Conservation (phyloP, 2,329 filamentous ascomycete species). For the Pseudogymnoascus sp. region DNA sequence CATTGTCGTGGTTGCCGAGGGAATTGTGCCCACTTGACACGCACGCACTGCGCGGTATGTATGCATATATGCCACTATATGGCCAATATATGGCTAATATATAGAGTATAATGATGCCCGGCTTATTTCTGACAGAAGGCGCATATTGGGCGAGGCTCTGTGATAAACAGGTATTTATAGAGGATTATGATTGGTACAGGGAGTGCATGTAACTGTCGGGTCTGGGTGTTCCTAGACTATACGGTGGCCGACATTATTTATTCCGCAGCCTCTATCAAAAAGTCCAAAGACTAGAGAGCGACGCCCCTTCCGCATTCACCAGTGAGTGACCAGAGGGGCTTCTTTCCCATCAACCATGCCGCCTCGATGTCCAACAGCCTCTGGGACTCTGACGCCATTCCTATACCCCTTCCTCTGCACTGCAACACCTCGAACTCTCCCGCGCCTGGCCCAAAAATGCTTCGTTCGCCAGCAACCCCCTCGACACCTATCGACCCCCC, state of each 20-base stretch:
- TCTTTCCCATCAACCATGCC: slow-evolving; percentile 19
- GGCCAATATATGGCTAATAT: not conserved
- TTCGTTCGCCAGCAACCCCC: not conserved
- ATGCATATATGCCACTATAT: not conserved
- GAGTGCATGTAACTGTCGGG: not conserved
- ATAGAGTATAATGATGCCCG: not conserved
- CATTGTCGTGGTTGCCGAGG: slow-evolving; percentile 1
- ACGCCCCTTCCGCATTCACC: not conserved
- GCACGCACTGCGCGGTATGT: not conserved
- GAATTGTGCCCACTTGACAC: not conserved
- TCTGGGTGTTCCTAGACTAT: not conserved
- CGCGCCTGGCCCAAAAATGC: not conserved
- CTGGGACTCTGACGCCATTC: slow-evolving; percentile 26
- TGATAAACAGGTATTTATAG: not conserved
- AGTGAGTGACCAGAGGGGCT: not conserved
- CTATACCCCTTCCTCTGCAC: slow-evolving; percentile 26
- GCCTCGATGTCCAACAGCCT: slow-evolving; percentile 22
- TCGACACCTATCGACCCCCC: not conserved
- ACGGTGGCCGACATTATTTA: slow-evolving; percentile 3
- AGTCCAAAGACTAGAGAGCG: not conserved
- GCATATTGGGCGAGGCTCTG: not conserved
- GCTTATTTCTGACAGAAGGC: not conserved
- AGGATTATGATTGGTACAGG: not conserved
- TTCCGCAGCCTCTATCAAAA: slow-evolving; percentile 7
- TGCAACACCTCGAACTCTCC: not conserved